Base-by-base conservation (phyloP, 305 asterid species). In the Salvia sclarea region DNA sequence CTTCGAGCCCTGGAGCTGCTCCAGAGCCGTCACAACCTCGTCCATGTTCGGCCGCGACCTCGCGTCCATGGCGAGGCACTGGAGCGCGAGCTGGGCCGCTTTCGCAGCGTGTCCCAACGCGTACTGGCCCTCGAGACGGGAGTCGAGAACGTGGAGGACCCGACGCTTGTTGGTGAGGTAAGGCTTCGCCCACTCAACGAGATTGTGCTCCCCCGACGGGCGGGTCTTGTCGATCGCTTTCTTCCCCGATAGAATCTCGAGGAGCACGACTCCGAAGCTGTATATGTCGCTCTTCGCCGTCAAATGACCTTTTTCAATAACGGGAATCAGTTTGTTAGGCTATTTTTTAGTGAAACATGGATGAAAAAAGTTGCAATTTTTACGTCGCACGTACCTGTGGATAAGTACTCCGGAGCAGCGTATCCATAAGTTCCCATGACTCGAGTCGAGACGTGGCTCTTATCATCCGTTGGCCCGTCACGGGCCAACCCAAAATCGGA, bases 351-450 rank as follows among this genome's bases (percentile, higher is more conserved):
- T 37, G 7, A 6, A 12, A 17, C 48, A 31, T 10, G 18, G 18
- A 16, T 57, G 18, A 18, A 59, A 59, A 33, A 14, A 2, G 21
- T 25, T 20, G 35, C 4, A 64, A 50, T 69, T 25, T 30, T 1
- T 8, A 24, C 13, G 13, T 35, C 21, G 13, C n/a, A 8, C 5
- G 8, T 82, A 92, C 97, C 97, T 48, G 97, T 90, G 18, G 90
- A 83, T 28, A 90, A 76, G 71, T 92, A 90, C 82, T 92, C 98
- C 0, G 98, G 98, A 16, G 97, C 98, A 18, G 96, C 97, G 67
- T 92, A 92, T 33, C 98, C 98, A 63, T 88, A 86, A 53, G 98
- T 92, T 48, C 98, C 98, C 95, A 90, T 88, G 53, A 92, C 95
- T 77, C 97, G 73, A 11, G 96, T 92, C 4, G 96, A 92, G 72